Conservation (phyloP, 2,329 filamentous ascomycete species). For the Sporothrix globosa region DNA sequence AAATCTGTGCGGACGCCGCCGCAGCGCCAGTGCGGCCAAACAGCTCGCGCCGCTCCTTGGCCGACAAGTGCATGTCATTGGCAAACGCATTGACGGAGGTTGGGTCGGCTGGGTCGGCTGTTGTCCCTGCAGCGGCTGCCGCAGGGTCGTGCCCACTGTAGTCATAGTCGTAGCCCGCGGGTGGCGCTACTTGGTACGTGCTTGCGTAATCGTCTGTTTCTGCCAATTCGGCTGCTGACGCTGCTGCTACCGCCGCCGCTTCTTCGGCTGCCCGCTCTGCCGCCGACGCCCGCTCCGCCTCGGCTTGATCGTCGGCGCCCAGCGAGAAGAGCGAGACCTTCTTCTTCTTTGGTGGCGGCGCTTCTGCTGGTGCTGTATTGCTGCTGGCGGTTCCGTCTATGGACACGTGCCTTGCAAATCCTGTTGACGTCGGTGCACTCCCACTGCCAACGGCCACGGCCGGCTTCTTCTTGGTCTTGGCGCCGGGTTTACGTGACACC, state of each 20-base stretch:
- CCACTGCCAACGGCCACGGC: slow-evolving; percentile 34
- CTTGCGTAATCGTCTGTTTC: slow-evolving; percentile 40
- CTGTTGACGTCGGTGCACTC: slow-evolving; percentile 1
- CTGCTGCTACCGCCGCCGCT: background rate
- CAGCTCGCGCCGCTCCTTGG: slow-evolving; percentile 76
- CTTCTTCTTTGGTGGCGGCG: slow-evolving; percentile 48
- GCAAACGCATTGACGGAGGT: slow-evolving; percentile 70
- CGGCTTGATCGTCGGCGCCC: slow-evolving; percentile 51
- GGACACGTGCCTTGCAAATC: background rate
- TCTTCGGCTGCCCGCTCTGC: slow-evolving; percentile 35
- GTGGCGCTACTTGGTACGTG: slow-evolving; percentile 42
- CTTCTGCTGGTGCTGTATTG: slow-evolving; percentile 38
- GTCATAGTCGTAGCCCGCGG: slow-evolving; percentile 30
- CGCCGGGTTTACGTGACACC: slow-evolving; percentile 73
- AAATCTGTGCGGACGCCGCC: slow-evolving; percentile 57
- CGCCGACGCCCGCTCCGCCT: slow-evolving; percentile 42
- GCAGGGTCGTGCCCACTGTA: slow-evolving; percentile 31
- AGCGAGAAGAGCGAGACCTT: slow-evolving; percentile 74
- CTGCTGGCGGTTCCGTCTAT: background rate
- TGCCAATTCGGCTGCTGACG: background rate
- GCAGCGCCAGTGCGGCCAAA: slow-evolving; percentile 69
- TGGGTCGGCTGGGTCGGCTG: slow-evolving; percentile 38
- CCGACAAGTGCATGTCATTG: slow-evolving; percentile 75
- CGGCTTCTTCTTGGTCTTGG: slow-evolving; percentile 60
- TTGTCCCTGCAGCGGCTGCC: background rate